These are phyloP conservation scores for Vinca minor DNA, from an alignment of 257 asterid genomes.

Conservation along the genomic window DNA sequence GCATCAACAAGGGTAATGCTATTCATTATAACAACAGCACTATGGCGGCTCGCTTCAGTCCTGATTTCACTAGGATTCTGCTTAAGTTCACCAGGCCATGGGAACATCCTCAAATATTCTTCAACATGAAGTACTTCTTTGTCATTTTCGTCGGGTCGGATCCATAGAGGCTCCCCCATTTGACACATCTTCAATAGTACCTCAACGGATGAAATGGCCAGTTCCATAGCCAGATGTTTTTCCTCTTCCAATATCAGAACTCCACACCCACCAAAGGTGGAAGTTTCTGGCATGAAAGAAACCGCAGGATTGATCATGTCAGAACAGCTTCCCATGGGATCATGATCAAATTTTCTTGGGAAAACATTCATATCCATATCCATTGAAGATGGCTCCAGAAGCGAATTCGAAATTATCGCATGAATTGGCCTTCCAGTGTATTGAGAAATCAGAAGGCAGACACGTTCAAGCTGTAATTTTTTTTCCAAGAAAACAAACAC, in stretches of 20 bases:
- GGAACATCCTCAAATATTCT: slow-evolving; percentile 56
- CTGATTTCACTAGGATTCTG: slow-evolving; percentile 32
- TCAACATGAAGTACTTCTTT: slow-evolving; percentile 45
- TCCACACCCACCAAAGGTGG: slow-evolving; percentile 42
- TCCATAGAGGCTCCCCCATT: slow-evolving; percentile 65
- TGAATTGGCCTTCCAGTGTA: slow-evolving; percentile 56
- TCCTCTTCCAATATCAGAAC: slow-evolving; percentile 63
- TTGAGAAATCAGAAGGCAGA: slow-evolving; percentile 53
- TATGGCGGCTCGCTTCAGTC: slow-evolving; percentile 65
- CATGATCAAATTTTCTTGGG: slow-evolving; percentile 49
- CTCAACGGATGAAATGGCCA: slow-evolving; percentile 56
- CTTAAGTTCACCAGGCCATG: slow-evolving; percentile 48
- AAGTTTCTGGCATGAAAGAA: slow-evolving; percentile 47
- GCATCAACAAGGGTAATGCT: slow-evolving; percentile 89
- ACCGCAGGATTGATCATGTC: slow-evolving; percentile 41
- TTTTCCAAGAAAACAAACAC: too few relatives aligned
- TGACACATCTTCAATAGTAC: slow-evolving; percentile 66
- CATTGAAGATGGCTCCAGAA: slow-evolving; percentile 45
- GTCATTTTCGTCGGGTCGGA: slow-evolving; percentile 18
- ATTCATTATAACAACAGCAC: slow-evolving; percentile 79
- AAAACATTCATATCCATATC: slow-evolving; percentile 55
- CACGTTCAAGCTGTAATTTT: slow-evolving; percentile 70
- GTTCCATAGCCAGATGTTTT: slow-evolving; percentile 55
- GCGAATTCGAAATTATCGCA: slow-evolving; percentile 34
- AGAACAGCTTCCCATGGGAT: slow-evolving; percentile 26